Percentiles rank a stretch among this genome's conserved stretches.
Conservation (phyloP, 2,329 filamentous ascomycete species). For the Teratosphaeria destructans region DNA sequence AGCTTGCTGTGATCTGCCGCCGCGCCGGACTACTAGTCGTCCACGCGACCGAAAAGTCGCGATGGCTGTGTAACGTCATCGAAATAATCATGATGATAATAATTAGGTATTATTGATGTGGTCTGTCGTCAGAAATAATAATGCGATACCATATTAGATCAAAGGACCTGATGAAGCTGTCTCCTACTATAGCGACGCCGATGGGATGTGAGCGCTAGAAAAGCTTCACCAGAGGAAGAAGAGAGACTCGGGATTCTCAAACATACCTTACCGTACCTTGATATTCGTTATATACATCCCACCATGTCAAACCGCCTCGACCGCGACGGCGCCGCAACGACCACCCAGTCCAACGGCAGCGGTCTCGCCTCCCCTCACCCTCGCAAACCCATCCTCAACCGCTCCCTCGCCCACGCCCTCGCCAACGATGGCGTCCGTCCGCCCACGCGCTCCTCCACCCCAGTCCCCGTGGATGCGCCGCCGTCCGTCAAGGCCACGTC, state of each 20-base stretch:
- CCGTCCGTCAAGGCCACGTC: conserved; percentile 82
- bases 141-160: neutral
- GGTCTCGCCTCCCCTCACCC: neutral
- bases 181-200: neutral
- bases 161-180: no score
- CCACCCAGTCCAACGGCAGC: neutral
- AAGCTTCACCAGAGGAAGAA: neutral
- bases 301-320: neutral
- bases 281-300: neutral
- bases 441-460: neutral
- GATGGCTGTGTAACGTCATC: neutral
- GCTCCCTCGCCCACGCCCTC: neutral
- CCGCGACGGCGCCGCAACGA: neutral
- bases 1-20: neutral
- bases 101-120: neutral
- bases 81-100: neutral
- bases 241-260: no score
- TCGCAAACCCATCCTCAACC: neutral
- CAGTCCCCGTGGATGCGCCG: conserved; percentile 70
- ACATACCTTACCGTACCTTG: no score
- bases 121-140: no score
- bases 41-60: neutral
- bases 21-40: neutral
- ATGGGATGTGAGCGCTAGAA: neutral
- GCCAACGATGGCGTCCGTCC: neutral